Conservation (phyloP, 768 basidiomycete species). For the Trichaptum fuscoviolaceum region DNA sequence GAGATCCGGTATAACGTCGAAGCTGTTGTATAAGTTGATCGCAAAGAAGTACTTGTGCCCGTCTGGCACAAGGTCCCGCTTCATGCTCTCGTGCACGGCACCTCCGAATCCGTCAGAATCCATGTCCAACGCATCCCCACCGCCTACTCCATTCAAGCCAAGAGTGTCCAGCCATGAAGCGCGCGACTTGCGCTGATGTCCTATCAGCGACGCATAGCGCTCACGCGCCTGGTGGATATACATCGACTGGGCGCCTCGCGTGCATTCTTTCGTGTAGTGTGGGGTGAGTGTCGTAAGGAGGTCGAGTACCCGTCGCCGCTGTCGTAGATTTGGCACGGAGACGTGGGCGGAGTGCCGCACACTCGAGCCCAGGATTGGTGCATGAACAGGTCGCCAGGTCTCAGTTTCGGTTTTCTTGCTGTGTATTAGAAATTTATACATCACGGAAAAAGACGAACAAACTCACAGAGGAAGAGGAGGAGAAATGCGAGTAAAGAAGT, state of each 20-base stretch:
- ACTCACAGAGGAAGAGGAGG: slow-evolving; percentile 20
- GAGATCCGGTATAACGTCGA: slow-evolving; percentile 96
- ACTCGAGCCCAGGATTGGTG: background rate
- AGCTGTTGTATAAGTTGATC: slow-evolving; percentile 99
- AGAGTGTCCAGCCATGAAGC: slow-evolving; percentile 58
- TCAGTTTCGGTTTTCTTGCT: background rate
- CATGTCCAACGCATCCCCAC: background rate
- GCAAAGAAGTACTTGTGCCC: slow-evolving; percentile 99
- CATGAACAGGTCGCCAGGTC: background rate
- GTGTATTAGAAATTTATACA: background rate
- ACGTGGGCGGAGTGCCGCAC: slow-evolving; percentile 20
- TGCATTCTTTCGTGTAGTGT: slow-evolving; percentile 92
- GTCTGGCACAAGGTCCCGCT: slow-evolving; percentile 34
- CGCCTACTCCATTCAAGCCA: slow-evolving; percentile 25
- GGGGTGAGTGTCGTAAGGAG: slow-evolving; percentile 83
- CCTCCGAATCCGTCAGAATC: slow-evolving; percentile 16
- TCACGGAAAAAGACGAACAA: background rate
- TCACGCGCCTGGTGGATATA: slow-evolving; percentile 83
- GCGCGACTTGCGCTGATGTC: slow-evolving; percentile 57
- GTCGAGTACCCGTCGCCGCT: slow-evolving; percentile 81
- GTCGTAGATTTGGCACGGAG: slow-evolving; percentile 72
- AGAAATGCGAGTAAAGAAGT: slow-evolving; percentile 48
- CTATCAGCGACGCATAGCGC: slow-evolving; percentile 80
- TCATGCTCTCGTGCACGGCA: slow-evolving; percentile 31
- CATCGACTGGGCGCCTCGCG: slow-evolving; percentile 73